Base-by-base conservation (phyloP, 1,284 basidiomycete species). In the Trametes sp. region DNA sequence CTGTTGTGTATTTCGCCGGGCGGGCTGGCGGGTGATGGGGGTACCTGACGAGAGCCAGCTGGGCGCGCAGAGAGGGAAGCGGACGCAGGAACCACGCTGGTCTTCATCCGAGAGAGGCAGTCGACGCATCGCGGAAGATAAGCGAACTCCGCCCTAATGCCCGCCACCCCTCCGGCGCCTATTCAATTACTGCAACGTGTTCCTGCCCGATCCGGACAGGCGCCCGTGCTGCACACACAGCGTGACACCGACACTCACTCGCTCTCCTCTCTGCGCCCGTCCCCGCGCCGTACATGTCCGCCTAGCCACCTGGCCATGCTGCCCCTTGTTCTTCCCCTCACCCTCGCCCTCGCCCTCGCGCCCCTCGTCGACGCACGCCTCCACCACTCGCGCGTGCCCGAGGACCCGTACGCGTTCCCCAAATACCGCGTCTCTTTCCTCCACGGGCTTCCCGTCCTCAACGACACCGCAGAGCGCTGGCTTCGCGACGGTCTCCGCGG, bases 401-500 rank as follows among this genome's bases (percentile, higher is more conserved):
- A 94, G 69, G 94, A 96, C 72, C 81, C 89, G 16, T 86, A 88
- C 73, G 89, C 93, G 0, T 94, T 90, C 74, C 94, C 94, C 58
- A 96, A 96, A 75, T 94, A 88, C 75, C 84, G 88, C 54, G 87
- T 96, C 67, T 80, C 87, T 49, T 96, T 93, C 76, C 84, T 96
- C 70, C 93, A 93, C 73, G 85, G 87, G 62, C 84, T 89, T 19
- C 93, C 94, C n/a, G 76, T 96, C 60, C 76, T 84, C 9, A 88
- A 88, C 70, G 80, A 87, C 45, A 94, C 93, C 13, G 94, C 92
- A 9, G 80, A 88, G 65, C 80, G 82, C 48, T 93, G 90, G 90
- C 82, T 92, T 24, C 75, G 76, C 28, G 74, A 87, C 21, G 93
- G 93, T 31, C 80, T 95, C 35, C 81, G 75, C 51, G 88, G 87